Evolutionary conservation across 2,329 filamentous ascomycete species (phyloP).

Genomic region (Talaromyces sp.): DNA sequence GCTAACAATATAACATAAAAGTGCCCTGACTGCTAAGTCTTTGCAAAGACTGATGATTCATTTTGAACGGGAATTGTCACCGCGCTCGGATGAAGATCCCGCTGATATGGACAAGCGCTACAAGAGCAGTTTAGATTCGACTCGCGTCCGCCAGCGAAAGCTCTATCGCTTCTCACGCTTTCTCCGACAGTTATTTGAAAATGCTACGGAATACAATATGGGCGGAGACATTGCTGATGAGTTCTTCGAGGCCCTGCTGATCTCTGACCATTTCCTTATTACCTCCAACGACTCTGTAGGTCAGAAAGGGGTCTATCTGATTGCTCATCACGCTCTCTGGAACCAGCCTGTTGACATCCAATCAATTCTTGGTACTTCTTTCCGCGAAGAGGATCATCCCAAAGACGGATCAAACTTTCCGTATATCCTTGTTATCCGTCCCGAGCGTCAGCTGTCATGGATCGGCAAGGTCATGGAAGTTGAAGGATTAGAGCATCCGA

Average conservation of each 20-base stretch:
- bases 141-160: conserved; percentile 92
- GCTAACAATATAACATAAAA: conserved; percentile 23
- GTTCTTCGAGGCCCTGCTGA: conserved; percentile 74
- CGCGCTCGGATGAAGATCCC: conserved; percentile 76
- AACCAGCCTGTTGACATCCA: conserved; percentile 77
- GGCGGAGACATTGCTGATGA: conserved; percentile 65
- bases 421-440: conserved; percentile 80
- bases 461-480: conserved; percentile 71
- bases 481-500: conserved; percentile 69
- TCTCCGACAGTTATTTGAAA: conserved; percentile 90
- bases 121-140: conserved; percentile 91
- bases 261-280: conserved; percentile 83
- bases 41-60: conserved; percentile 81
- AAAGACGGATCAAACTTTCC: conserved; percentile 71
- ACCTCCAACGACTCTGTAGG: conserved; percentile 64
- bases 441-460: conserved; percentile 77
- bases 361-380: conserved; percentile 76
- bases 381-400: conserved; percentile 63
- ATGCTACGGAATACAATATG: conserved; percentile 91
- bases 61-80: conserved; percentile 86
- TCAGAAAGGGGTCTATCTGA: conserved; percentile 72
- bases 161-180: conserved; percentile 91
- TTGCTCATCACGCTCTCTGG: conserved; percentile 77
- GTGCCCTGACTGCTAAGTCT: conserved; percentile 86
- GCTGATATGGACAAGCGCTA: conserved; percentile 95